A percentile compares a stretch with the other conserved stretches of the same genome.
phyloP scores from a whole-genome alignment of 1,284 basidiomycete genomes.

The Gymnopus androsaceus region DNA sequence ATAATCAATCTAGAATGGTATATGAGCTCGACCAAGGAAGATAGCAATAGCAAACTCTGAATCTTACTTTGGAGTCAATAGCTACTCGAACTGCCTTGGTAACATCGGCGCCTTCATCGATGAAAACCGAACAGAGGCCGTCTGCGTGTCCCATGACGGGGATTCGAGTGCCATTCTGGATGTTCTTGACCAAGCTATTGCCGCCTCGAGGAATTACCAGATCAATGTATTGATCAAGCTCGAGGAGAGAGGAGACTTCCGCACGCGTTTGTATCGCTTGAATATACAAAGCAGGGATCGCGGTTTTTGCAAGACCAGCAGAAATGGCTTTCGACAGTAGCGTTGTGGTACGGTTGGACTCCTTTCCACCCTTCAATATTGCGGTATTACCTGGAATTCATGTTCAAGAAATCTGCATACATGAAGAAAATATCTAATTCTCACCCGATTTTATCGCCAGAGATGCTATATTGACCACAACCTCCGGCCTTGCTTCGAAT shows the following conservation, averaged over 20 bases:
- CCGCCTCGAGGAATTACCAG: slow-evolving; percentile 96
- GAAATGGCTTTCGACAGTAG: slow-evolving; percentile 82
- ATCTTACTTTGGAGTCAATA: slow-evolving; percentile 86
- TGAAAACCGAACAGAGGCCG: slow-evolving; percentile 87
- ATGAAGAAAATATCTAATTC: slow-evolving; percentile 22
- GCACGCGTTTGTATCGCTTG: slow-evolving; percentile 93
- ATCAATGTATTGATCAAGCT: slow-evolving; percentile 91
- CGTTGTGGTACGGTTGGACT: slow-evolving; percentile 78
- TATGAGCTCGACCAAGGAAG: slow-evolving; percentile 8
- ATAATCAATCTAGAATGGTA: slow-evolving; percentile 76
- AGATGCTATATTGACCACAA: slow-evolving; percentile 96
- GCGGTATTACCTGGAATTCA: slow-evolving; percentile 80
- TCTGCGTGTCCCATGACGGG: slow-evolving; percentile 99
- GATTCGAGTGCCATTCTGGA: slow-evolving; percentile 90
- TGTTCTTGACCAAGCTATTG: slow-evolving; percentile 85
- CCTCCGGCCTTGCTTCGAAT: slow-evolving; percentile 97
- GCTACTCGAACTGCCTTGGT: slow-evolving; percentile 82
- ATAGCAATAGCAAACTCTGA: background rate
- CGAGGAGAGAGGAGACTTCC: slow-evolving; percentile 86
- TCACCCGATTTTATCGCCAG: slow-evolving; percentile 95
- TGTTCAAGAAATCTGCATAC: slow-evolving; percentile 9
- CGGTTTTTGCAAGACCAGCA: slow-evolving; percentile 71
- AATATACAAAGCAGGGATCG: slow-evolving; percentile 80
- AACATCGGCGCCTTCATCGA: slow-evolving; percentile 81
- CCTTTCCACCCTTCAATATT: slow-evolving; percentile 96